These are phyloP conservation scores for Verticillium isaacii DNA, from an alignment of 2,329 filamentous ascomycete species.

Conservation along the genomic window DNA sequence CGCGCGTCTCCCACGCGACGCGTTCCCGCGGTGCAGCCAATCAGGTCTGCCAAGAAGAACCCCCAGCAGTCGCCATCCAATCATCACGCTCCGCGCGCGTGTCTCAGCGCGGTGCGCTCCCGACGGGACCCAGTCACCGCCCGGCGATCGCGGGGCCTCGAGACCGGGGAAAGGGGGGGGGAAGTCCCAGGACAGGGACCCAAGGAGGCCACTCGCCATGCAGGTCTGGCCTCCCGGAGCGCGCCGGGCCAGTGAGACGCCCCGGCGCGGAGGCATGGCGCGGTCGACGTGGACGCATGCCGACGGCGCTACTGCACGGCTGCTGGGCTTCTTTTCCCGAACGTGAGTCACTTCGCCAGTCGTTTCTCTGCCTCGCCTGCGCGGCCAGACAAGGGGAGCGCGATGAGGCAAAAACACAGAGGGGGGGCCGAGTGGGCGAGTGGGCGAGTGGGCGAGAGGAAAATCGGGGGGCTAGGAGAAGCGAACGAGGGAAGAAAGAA, in stretches of 20 bases:
- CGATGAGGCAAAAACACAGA: background rate
- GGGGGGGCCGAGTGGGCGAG: background rate
- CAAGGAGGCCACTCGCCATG: background rate
- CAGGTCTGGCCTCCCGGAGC: conserved; percentile 1
- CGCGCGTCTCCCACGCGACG: background rate
- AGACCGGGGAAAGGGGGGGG: background rate
- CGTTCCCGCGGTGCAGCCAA: background rate
- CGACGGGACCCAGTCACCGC: background rate
- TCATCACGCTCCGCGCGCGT: background rate
- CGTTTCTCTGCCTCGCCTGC: background rate
- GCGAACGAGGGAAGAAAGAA: background rate
- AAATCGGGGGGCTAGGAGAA: background rate
- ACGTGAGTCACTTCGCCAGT: background rate
- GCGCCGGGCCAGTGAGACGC: background rate
- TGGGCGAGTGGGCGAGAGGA: background rate
- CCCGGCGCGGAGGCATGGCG: background rate
- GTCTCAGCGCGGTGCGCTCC: background rate
- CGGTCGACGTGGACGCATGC: background rate
- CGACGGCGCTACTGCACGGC: background rate
- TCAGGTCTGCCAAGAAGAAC: background rate
- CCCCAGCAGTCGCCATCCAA: background rate
- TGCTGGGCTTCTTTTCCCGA: background rate
- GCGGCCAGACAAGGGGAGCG: background rate
- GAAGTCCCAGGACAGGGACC: background rate
- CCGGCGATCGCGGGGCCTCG: background rate